A percentile compares a stretch with the other conserved stretches of the same genome.
phyloP scores from a whole-genome alignment of 257 asterid genomes.

The Primulina huaijiensis region DNA sequence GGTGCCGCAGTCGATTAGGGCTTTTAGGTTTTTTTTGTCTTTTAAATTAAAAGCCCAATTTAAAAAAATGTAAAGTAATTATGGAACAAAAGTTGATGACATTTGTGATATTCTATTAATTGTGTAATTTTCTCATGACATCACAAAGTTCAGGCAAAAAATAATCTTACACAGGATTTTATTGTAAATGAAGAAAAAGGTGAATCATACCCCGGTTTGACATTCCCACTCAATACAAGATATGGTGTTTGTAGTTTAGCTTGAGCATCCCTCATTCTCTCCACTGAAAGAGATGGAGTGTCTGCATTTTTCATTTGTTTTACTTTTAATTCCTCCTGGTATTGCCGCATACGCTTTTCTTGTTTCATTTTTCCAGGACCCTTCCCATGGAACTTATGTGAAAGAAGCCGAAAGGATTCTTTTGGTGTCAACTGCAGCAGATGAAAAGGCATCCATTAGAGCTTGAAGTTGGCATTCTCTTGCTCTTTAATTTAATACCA shows the following conservation, averaged over 20 bases:
- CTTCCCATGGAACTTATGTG: conserved; percentile 97
- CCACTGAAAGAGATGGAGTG: conserved; percentile 87
- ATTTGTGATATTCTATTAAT: no score
- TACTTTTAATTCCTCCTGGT: conserved; percentile 82
- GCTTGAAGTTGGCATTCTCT: background rate
- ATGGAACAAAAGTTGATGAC: no score
- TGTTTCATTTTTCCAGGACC: conserved; percentile 95
- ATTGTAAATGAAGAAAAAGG: conserved; percentile 17
- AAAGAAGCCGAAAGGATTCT: conserved; percentile 82
- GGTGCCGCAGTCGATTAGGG: no score
- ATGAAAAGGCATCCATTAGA: conserved; percentile 23
- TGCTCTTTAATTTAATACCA: conserved; percentile 12
- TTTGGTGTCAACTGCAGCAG: conserved; percentile 81
- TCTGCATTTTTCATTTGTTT: conserved; percentile 93
- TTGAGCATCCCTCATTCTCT: conserved; percentile 93
- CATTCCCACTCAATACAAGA: conserved; percentile 81
- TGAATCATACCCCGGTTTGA: conserved; percentile 75
- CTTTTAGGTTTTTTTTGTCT: no score
- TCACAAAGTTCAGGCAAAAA: background rate
- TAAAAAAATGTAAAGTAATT: no score
- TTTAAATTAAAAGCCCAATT: no score
- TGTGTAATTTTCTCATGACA: background rate
- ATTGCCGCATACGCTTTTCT: conserved; percentile 89
- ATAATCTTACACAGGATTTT: conserved; percentile 8
- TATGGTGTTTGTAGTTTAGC: conserved; percentile 63